Conservation (phyloP, 1,139 yeast species). For the Taphrina flavorubra region DNA sequence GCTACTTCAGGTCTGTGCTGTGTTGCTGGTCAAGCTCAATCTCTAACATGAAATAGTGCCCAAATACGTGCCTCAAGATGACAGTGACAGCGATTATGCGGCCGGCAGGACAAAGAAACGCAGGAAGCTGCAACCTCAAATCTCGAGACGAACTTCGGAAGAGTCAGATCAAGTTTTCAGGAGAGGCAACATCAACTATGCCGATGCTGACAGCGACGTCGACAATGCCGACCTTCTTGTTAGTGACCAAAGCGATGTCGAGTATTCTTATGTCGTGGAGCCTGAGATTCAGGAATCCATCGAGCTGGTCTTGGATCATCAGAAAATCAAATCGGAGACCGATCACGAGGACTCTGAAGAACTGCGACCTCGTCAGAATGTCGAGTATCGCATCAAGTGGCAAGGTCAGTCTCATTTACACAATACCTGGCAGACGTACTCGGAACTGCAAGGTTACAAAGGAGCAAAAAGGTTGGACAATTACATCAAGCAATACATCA, state of each 20-base stretch:
- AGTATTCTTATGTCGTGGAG: constrained; percentile 26
- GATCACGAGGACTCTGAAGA: constrained; percentile 14
- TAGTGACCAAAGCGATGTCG: constrained; percentile 31
- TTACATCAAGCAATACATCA: constrained; percentile 77
- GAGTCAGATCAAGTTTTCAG: constrained; percentile 29
- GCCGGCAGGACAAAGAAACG: constrained; percentile 32
- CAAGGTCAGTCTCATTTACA: constrained; percentile 85
- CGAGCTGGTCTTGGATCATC: constrained; percentile 42
- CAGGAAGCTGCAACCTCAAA: constrained; percentile 13
- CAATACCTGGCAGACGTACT: constrained; percentile 89
- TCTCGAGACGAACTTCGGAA: constrained; percentile 9
- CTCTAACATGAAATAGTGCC: constrained; percentile 1
- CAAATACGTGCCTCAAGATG: constrained; percentile 4
- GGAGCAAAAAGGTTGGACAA: constrained; percentile 90
- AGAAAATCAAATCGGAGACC: constrained; percentile 18
- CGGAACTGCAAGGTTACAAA: constrained; percentile 60
- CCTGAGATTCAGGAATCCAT: constrained; percentile 30
- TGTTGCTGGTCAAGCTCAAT: neutral
- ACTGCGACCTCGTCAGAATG: constrained; percentile 19
- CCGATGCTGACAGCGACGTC: constrained; percentile 36
- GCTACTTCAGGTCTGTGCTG: constrained; percentile 4
- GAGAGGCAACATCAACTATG: constrained; percentile 28
- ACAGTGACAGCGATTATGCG: constrained; percentile 34
- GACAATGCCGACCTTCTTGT: constrained; percentile 25
- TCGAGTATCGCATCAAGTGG: constrained; percentile 68